phyloP scores from a whole-genome alignment of 768 basidiomycete species.

The Leucocoprinus birnbaumii region DNA sequence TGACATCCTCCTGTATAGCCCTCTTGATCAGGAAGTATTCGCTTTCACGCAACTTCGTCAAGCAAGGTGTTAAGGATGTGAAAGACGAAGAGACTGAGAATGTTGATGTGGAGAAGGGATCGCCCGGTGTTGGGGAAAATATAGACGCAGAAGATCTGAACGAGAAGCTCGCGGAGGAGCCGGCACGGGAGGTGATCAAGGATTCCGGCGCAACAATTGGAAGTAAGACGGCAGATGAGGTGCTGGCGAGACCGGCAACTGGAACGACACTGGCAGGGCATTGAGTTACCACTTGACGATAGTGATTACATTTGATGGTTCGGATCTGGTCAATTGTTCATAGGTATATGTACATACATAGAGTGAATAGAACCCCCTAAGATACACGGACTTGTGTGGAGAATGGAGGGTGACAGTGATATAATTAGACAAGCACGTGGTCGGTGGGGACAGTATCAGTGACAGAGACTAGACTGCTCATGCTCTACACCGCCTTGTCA shows the following conservation, averaged over 20 bases:
- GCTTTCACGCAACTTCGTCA: constrained; percentile 47
- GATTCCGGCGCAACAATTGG: not conserved
- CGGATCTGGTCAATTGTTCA: too few species aligned
- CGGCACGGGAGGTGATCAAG: not conserved
- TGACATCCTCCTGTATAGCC: constrained; percentile 30
- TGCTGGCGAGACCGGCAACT: not conserved
- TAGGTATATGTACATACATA: too few species aligned
- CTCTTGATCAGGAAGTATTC: constrained; percentile 60
- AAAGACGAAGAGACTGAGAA: constrained; percentile 13
- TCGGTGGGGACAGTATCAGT: constrained; percentile 7
- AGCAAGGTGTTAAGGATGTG: constrained; percentile 28
- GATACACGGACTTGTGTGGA: not conserved
- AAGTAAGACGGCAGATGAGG: constrained; percentile 4
- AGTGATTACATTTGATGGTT: too few species aligned
- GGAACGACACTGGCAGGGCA: constrained; percentile 6
- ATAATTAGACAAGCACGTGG: constrained; percentile 6
- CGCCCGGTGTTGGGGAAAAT: not conserved
- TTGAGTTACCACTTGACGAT: not conserved
- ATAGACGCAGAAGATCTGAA: not conserved
- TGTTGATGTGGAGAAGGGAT: constrained; percentile 18
- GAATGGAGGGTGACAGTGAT: not conserved
- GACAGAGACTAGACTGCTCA: not conserved
- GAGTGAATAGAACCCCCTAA: too few species aligned
- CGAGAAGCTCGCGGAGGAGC: not conserved
- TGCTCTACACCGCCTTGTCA: constrained; percentile 23